Conservation (phyloP, 129 eudicot genomes). For the Pittosporum tobira region DNA sequence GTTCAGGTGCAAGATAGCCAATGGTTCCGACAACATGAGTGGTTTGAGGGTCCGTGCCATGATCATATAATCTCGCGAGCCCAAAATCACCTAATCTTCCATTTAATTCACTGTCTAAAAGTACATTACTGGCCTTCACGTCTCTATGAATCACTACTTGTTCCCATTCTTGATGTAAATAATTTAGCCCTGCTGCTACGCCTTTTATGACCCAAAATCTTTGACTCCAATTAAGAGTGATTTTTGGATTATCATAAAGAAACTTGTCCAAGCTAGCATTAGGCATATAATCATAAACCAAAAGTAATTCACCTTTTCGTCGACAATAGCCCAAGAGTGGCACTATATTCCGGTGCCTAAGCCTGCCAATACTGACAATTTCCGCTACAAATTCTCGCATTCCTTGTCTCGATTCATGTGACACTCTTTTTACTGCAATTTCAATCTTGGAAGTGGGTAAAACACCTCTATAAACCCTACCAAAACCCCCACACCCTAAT, state of each 20-base stretch:
- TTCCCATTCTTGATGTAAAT: too few relatives aligned
- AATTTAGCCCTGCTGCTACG: too few relatives aligned
- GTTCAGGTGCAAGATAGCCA: constrained; percentile 22
- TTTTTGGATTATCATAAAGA: too few relatives aligned
- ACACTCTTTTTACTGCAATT: constrained; percentile 23
- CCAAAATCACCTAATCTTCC: constrained; percentile 27
- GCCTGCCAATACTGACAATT: constrained; percentile 17
- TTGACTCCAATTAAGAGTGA: too few relatives aligned
- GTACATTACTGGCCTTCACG: constrained; percentile 21
- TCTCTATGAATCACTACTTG: too few relatives aligned
- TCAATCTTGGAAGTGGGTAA: not conserved
- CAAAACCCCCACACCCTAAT: constrained; percentile 28
- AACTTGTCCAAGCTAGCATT: too few relatives aligned
- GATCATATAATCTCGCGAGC: constrained; percentile 23
- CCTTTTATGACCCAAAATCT: too few relatives aligned
- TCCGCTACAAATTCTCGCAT: constrained; percentile 23
- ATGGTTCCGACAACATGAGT: constrained; percentile 25
- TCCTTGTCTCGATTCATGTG: constrained; percentile 27
- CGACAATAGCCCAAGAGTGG: constrained; percentile 23
- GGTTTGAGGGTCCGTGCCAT: constrained; percentile 15
- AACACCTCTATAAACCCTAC: constrained; percentile 21
- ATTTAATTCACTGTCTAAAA: constrained; percentile 16
- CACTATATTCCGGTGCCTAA: constrained; percentile 25
- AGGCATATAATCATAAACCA: too few relatives aligned
- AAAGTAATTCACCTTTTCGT: constrained; percentile 14